Percentiles rank a stretch among this genome's conserved stretches.
Conservation (phyloP, 2,329 filamentous ascomycete genomes). For the Botrytis elliptica region DNA sequence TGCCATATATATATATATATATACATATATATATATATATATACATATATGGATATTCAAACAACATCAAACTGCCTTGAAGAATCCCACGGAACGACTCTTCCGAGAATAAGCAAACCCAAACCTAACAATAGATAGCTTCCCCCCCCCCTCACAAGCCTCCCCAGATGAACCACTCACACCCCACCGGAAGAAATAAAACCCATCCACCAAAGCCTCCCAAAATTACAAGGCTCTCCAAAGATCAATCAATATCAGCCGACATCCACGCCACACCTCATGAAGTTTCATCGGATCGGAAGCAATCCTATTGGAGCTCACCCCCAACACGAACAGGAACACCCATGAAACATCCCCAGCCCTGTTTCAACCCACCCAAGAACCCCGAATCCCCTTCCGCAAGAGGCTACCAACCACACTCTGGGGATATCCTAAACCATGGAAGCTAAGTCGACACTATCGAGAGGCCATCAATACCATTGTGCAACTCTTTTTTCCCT, state of each 20-base stretch:
- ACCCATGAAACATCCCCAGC: constrained; percentile 4
- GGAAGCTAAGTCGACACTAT: constrained; percentile 7
- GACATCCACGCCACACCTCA: not conserved
- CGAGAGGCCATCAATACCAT: not conserved
- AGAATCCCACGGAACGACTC: not conserved
- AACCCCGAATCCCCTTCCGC: not conserved
- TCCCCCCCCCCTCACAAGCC: not conserved
- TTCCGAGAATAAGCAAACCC: not conserved
- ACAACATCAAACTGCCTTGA: not conserved
- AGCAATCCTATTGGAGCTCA: not conserved
- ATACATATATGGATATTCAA: not conserved
- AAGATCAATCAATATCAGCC: not conserved
- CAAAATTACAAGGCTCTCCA: not conserved
- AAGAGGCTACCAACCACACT: not conserved
- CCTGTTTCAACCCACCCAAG: not conserved
- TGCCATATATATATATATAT: not conserved
- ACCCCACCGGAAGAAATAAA: no score
- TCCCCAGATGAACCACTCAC: not conserved
- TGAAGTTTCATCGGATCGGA: not conserved
- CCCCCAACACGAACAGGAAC: not conserved
- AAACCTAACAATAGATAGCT: not conserved
- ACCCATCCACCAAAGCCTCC: not conserved
- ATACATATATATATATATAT: not conserved
- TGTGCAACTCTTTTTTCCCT: not conserved
- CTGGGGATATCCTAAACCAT: not conserved